A percentile compares a stretch with the other conserved stretches of the same genome.
Evolutionary conservation across 225 moss, liverwort and hornwort species (phyloP).

Genomic region (Thuidium tamariscinum): DNA sequence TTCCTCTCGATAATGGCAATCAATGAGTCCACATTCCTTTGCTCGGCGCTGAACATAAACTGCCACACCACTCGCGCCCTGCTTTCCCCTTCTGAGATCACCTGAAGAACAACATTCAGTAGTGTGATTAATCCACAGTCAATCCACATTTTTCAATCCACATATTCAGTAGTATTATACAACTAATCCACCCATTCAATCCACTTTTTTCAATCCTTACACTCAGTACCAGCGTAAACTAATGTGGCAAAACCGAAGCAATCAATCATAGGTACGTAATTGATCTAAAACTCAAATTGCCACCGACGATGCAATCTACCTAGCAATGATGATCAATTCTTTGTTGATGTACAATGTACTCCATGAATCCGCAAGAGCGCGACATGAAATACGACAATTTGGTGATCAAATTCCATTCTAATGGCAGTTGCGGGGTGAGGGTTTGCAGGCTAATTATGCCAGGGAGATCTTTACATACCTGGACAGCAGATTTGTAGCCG

Average conservation of each 20-base stretch:
- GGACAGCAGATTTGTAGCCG: constrained; percentile 23
- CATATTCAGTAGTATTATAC: neutral
- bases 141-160: neutral
- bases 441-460: neutral
- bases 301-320: too few species aligned
- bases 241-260: neutral
- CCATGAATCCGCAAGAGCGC: neutral
- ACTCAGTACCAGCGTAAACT: neutral
- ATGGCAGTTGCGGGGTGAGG: neutral
- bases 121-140: neutral
- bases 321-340: neutral
- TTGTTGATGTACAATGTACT: neutral
- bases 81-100: neutral
- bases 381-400: neutral
- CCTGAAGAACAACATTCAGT: neutral
- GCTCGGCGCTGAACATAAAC: constrained; percentile 14
- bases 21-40: neutral
- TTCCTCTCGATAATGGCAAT: neutral
- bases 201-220: neutral
- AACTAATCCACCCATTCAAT: neutral
- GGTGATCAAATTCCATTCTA: neutral
- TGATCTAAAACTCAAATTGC: neutral
- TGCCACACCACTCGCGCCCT: constrained; percentile 24
- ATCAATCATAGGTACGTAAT: neutral
- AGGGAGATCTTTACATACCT: neutral